Evolutionary conservation across 305 asterid genomes (phyloP).

Genomic region (Ilex paraguariensis): DNA sequence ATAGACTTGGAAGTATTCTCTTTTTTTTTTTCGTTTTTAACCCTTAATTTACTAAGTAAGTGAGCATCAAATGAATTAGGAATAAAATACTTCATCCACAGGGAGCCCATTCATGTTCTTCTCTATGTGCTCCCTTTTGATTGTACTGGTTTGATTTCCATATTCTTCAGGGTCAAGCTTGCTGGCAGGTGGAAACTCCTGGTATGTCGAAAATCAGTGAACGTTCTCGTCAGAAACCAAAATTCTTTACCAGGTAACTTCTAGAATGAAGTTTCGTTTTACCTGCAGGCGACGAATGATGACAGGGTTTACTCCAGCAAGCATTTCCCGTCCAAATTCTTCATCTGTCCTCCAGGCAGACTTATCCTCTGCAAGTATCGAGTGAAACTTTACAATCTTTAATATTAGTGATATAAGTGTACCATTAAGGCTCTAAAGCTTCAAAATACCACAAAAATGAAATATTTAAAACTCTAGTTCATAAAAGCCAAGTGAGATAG

Average conservation of each 20-base stretch:
- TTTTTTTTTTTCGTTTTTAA: background rate
- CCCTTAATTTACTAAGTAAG: background rate
- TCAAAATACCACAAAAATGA: background rate
- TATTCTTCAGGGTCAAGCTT: constrained; percentile 32
- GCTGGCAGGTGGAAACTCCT: constrained; percentile 62
- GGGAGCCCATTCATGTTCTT: constrained; percentile 43
- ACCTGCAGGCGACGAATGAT: constrained; percentile 65
- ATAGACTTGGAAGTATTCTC: background rate
- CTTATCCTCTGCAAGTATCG: constrained; percentile 55
- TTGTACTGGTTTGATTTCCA: constrained; percentile 45
- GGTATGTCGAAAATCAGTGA: no score
- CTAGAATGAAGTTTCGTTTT: constrained; percentile 5
- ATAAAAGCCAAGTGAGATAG: no score
- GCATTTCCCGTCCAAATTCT: constrained; percentile 81
- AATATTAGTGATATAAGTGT: no score
- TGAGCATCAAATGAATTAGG: background rate
- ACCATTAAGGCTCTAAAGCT: constrained; percentile 41
- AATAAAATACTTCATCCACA: constrained; percentile 31
- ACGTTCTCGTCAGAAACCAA: background rate
- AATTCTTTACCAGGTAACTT: no score
- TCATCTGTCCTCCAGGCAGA: constrained; percentile 87
- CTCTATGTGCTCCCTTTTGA: constrained; percentile 35
- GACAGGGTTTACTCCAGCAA: constrained; percentile 69
- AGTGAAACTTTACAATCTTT: constrained; percentile 28
- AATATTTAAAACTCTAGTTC: no score